These are phyloP conservation scores for Circinella umbellata DNA, from an alignment of 371 early-diverging fungal species.

Conservation along the genomic window DNA sequence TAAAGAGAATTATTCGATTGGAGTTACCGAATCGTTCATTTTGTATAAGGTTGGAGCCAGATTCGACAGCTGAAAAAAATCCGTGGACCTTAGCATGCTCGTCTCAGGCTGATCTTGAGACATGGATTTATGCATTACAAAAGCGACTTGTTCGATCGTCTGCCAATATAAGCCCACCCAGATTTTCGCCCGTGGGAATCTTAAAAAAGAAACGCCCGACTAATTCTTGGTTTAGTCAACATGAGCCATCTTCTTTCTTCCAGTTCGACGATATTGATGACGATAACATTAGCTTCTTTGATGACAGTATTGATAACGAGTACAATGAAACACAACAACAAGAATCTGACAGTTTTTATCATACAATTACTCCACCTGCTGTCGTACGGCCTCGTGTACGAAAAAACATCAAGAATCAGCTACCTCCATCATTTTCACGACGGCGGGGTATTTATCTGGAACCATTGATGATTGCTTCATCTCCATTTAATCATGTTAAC, in stretches of 20 bases:
- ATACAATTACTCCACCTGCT: constrained; percentile 1
- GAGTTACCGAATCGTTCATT: not conserved
- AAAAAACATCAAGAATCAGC: not conserved
- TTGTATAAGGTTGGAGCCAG: constrained; percentile 34
- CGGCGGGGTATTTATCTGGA: constrained; percentile 7
- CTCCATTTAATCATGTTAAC: not conserved
- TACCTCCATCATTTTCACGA: constrained; percentile 8
- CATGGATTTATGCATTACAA: constrained; percentile 21
- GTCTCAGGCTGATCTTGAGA: constrained; percentile 30
- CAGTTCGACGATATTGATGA: not conserved
- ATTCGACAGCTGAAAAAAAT: constrained; percentile 11
- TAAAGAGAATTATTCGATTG: not conserved
- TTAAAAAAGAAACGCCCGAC: not conserved
- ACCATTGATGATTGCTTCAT: constrained; percentile 1
- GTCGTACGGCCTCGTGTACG: constrained; percentile 6
- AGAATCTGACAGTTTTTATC: not conserved
- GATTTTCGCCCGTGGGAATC: not conserved
- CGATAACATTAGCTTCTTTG: not conserved
- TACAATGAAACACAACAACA: not conserved
- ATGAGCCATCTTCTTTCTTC: not conserved
- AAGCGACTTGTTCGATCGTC: constrained; percentile 1
- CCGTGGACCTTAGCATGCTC: constrained; percentile 37
- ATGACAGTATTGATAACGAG: not conserved
- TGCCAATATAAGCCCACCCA: not conserved
- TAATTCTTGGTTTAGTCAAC: constrained; percentile 9